Conservation (phyloP, 2,329 filamentous ascomycete species). For the Madurella mycetomatis region DNA sequence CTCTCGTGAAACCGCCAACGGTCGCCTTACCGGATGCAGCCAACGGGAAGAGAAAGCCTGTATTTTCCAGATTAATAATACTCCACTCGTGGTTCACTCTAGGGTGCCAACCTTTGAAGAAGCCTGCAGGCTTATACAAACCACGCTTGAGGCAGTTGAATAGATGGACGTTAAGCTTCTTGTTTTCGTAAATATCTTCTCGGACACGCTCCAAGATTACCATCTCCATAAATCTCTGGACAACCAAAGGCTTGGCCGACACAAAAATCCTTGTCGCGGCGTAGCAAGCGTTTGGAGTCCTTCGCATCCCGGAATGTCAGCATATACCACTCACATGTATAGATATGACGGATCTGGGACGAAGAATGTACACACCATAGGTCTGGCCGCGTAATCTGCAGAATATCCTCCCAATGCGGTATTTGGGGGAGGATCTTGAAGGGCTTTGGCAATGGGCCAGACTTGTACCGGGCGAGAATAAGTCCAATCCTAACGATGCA, state of each 20-base stretch:
- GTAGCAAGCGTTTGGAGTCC: slow-evolving; percentile 67
- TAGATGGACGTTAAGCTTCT: slow-evolving; percentile 91
- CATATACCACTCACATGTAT: background rate
- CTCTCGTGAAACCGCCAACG: too few species aligned
- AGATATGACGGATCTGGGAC: background rate
- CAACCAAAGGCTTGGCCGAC: slow-evolving; percentile 72
- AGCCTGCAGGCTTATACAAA: slow-evolving; percentile 68
- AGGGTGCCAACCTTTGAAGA: slow-evolving; percentile 69
- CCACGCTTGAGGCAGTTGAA: slow-evolving; percentile 88
- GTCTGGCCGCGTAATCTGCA: slow-evolving; percentile 25
- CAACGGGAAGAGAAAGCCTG: slow-evolving; percentile 79
- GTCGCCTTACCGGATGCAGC: slow-evolving; percentile 55
- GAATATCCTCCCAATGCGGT: slow-evolving; percentile 74
- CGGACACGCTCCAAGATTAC: slow-evolving; percentile 87
- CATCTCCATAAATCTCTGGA: slow-evolving; percentile 80
- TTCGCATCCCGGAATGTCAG: slow-evolving; percentile 18
- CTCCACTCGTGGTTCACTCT: accelerated
- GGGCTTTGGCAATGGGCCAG: slow-evolving; percentile 92
- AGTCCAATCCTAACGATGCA: slow-evolving; percentile 62
- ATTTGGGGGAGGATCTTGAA: slow-evolving; percentile 95
- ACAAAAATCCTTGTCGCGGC: slow-evolving; percentile 92
- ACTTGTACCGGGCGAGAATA: slow-evolving; percentile 88
- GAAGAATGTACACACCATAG: slow-evolving; percentile 8
- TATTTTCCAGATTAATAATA: background rate
- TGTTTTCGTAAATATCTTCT: slow-evolving; percentile 88